phyloP scores from a whole-genome alignment of 805 yeast species.

The Pichia californica region DNA sequence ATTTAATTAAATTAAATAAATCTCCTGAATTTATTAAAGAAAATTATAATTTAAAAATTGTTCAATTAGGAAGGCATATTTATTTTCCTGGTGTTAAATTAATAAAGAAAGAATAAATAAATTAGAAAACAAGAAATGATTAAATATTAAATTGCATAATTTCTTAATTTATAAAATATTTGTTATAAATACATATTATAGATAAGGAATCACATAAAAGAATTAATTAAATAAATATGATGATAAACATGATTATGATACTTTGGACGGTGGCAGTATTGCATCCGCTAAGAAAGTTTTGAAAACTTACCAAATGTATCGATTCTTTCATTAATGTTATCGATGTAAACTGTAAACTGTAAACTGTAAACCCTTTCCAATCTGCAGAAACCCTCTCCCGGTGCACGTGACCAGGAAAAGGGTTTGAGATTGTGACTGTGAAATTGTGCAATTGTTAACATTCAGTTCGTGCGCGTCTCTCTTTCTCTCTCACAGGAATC shows the following conservation, averaged over 20 bases:
- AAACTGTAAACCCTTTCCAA: too few species aligned
- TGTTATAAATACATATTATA: too few species aligned
- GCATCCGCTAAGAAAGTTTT: conserved; percentile 51
- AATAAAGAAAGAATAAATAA: neutral
- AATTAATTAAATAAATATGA: neutral
- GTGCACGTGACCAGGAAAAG: neutral
- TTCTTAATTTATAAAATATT: too few species aligned
- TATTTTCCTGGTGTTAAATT: conserved; percentile 40
- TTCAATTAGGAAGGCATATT: conserved; percentile 34
- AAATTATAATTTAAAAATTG: conserved; percentile 20
- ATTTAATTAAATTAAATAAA: neutral
- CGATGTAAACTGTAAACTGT: too few species aligned
- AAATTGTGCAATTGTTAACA: too few species aligned
- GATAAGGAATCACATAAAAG: neutral
- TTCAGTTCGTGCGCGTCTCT: neutral
- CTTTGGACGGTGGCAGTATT: conserved; percentile 49
- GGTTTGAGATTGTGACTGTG: conserved; percentile 4
- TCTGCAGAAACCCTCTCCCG: neutral
- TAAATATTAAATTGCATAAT: too few species aligned
- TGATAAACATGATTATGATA: neutral
- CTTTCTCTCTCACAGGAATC: neutral
- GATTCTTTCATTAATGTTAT: too few species aligned
- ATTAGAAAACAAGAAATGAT: neutral
- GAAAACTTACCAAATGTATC: conserved; percentile 42
- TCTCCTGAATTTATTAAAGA: neutral